Evolutionary conservation across 305 asterid species (phyloP).

Genomic region (Fraxinus albicans): DNA sequence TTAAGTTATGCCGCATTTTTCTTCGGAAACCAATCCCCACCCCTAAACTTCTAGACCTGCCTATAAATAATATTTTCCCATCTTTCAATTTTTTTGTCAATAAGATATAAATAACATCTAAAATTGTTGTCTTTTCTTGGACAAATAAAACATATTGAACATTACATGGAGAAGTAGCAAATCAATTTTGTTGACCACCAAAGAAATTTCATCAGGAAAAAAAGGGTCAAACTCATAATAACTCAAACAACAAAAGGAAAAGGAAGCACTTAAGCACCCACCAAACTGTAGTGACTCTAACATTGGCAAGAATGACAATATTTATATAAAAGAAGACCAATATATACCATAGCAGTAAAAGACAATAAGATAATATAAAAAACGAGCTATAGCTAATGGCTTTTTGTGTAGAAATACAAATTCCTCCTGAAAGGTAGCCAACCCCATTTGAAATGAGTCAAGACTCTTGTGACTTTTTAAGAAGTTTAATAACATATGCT

Average conservation of each 20-base stretch:
- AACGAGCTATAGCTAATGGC: background rate
- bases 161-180: background rate
- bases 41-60: background rate
- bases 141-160: background rate
- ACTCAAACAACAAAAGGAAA: background rate
- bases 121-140: background rate
- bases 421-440: background rate
- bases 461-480: background rate
- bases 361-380: background rate
- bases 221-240: background rate
- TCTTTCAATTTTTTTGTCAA: background rate
- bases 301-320: background rate
- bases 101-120: background rate
- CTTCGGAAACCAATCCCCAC: background rate
- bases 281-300: background rate
- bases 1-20: background rate
- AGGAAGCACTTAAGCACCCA: background rate
- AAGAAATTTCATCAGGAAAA: background rate
- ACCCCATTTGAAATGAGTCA: background rate
- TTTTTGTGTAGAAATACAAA: background rate
- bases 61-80: background rate
- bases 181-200: background rate
- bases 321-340: background rate
- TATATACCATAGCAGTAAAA: background rate
- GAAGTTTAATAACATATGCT: background rate